Evolutionary conservation across 129 eudicot genomes (phyloP).

Genomic region (Artemisia argyi): DNA sequence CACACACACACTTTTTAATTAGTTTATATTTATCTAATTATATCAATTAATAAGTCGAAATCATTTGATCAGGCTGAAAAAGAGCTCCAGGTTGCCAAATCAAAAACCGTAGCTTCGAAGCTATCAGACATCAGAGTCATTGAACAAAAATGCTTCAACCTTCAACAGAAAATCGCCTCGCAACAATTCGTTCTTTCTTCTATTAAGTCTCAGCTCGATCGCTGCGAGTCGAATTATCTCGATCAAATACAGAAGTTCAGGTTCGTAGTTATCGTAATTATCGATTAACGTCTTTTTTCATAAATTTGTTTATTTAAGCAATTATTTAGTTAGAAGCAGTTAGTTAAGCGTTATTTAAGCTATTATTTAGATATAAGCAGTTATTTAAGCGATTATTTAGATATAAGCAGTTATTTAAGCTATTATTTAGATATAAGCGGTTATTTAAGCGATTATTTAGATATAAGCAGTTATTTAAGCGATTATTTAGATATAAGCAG

Average conservation of each 20-base stretch:
- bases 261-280: conserved; percentile 14
- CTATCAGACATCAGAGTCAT: conserved; percentile 37
- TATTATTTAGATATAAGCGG: too few relatives aligned
- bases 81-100: conserved; percentile 45
- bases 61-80: conserved; percentile 46
- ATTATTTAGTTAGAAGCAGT: not conserved
- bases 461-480: too few relatives aligned
- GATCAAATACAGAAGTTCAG: conserved; percentile 44
- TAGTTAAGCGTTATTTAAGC: too few relatives aligned
- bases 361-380: too few relatives aligned
- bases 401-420: too few relatives aligned
- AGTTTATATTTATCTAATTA: too few relatives aligned
- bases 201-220: conserved; percentile 47
- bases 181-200: conserved; percentile 48
- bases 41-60: not conserved
- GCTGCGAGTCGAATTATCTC: conserved; percentile 28
- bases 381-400: too few relatives aligned
- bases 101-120: conserved; percentile 50
- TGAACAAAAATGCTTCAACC: conserved; percentile 51
- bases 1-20: too few relatives aligned
- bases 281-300: not conserved
- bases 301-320: not conserved
- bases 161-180: conserved; percentile 47
- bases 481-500: too few relatives aligned
- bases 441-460: too few relatives aligned